A percentile compares a stretch with the other conserved stretches of the same genome.
Conservation (phyloP, 768 basidiomycete species). For the Mycena albidolilacea region DNA sequence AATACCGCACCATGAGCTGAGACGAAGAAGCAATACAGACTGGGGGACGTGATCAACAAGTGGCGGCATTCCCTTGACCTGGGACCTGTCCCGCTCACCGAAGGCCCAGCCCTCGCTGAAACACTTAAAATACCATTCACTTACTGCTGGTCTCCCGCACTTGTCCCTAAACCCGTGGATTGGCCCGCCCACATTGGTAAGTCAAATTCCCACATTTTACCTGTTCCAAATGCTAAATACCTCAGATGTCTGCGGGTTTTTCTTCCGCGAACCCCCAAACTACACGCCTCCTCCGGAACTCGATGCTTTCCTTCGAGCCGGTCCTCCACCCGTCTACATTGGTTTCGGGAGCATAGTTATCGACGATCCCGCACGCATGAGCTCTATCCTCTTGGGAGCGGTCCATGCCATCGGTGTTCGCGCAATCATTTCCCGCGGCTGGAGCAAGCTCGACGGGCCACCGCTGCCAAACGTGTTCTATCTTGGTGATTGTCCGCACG, state of each 20-base stretch:
- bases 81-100: conserved; percentile 50
- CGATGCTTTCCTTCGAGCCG: conserved; percentile 49
- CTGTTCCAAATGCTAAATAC: conserved; percentile 39
- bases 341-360: conserved; percentile 53
- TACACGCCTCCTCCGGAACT: conserved; percentile 53
- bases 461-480: conserved; percentile 55
- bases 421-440: conserved; percentile 62
- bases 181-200: conserved; percentile 60
- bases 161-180: conserved; percentile 59
- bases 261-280: conserved; percentile 53
- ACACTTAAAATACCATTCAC: conserved; percentile 57
- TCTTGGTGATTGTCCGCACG: conserved; percentile 62
- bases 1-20: background rate
- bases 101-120: conserved; percentile 55
- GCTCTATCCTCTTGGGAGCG: conserved; percentile 55
- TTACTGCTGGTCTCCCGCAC: conserved; percentile 56
- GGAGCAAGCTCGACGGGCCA: conserved; percentile 49
- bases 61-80: conserved; percentile 57
- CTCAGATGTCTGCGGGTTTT: conserved; percentile 60
- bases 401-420: conserved; percentile 54
- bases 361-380: conserved; percentile 42
- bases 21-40: conserved; percentile 45
- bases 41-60: conserved; percentile 60
- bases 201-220: conserved; percentile 49
- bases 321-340: conserved; percentile 58